phyloP scores from a whole-genome alignment of 2,329 filamentous ascomycete genomes.

The Dactylellina leptospora region DNA sequence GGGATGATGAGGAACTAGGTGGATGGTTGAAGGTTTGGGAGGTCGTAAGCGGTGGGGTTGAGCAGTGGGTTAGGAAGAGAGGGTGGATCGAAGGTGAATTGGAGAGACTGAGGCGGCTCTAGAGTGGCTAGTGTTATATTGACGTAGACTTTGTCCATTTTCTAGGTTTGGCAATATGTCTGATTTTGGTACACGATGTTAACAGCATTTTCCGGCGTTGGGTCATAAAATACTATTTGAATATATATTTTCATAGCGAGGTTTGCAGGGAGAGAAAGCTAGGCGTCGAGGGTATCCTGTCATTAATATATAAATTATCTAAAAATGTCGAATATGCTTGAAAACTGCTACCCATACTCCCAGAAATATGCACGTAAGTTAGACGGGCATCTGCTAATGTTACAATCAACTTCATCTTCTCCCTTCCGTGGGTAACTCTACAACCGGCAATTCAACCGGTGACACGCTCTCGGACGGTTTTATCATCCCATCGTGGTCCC shows the following conservation, averaged over 20 bases:
- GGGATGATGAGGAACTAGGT: constrained; percentile 48
- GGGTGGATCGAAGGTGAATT: constrained; percentile 46
- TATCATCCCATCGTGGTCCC: constrained; percentile 3
- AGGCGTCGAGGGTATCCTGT: constrained; percentile 12
- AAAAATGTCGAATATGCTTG: neutral
- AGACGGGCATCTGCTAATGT: no score
- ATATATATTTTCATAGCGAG: neutral
- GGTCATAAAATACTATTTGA: neutral
- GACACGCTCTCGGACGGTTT: constrained; percentile 1
- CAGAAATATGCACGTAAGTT: no score
- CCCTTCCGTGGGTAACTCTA: constrained; percentile 17
- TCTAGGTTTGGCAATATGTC: neutral
- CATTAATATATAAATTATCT: neutral
- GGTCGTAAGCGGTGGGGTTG: constrained; percentile 37
- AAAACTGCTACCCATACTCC: neutral
- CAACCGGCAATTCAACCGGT: neutral
- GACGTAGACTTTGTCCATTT: neutral
- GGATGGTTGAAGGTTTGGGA: constrained; percentile 45
- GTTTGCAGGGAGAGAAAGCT: neutral
- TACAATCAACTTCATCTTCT: no score
- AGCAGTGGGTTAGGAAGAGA: constrained; percentile 29
- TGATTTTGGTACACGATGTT: constrained; percentile 9
- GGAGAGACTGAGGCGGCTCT: constrained; percentile 29
- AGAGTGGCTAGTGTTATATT: neutral
- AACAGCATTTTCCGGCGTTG: constrained; percentile 32